Percentiles rank a stretch among this genome's conserved stretches.
phyloP scores from a whole-genome alignment of 2,329 filamentous ascomycete genomes.

The Orbilia brochopaga region DNA sequence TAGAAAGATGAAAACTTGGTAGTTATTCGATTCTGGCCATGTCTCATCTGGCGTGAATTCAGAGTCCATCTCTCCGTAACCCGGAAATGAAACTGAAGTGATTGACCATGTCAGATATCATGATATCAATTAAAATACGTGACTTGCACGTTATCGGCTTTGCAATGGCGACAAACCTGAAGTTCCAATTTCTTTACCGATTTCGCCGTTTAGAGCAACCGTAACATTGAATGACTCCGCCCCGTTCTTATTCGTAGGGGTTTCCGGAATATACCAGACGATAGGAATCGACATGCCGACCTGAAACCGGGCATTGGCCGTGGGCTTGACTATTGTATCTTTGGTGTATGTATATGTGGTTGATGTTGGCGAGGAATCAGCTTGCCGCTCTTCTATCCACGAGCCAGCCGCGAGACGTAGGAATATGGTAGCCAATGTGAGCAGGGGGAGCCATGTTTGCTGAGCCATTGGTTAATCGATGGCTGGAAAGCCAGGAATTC shows the following conservation, averaged over 20 bases:
- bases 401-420: constrained; percentile 18
- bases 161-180: constrained; percentile 17
- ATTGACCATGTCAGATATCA: no score
- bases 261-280: constrained; percentile 45
- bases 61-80: constrained; percentile 36
- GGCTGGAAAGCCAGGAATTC: background rate
- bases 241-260: constrained; percentile 8
- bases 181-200: constrained; percentile 14
- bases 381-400: constrained; percentile 1
- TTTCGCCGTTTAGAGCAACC: constrained; percentile 29
- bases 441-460: background rate
- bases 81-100: constrained; percentile 25
- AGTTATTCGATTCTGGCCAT: constrained; percentile 42
- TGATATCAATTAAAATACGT: no score
- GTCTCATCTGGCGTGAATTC: constrained; percentile 25
- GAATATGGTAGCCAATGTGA: background rate
- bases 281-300: constrained; percentile 30
- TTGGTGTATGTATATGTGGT: constrained; percentile 33
- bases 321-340: constrained; percentile 37
- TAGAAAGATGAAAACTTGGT: constrained; percentile 40
- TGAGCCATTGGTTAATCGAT: constrained; percentile 12
- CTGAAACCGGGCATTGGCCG: constrained; percentile 35
- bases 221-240: constrained; percentile 40
- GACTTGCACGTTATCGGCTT: no score
- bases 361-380: constrained; percentile 12